Percentiles rank a stretch among this genome's conserved stretches.
phyloP scores from a whole-genome alignment of 139 green algal genomes.

The Tetraselmis striata region DNA sequence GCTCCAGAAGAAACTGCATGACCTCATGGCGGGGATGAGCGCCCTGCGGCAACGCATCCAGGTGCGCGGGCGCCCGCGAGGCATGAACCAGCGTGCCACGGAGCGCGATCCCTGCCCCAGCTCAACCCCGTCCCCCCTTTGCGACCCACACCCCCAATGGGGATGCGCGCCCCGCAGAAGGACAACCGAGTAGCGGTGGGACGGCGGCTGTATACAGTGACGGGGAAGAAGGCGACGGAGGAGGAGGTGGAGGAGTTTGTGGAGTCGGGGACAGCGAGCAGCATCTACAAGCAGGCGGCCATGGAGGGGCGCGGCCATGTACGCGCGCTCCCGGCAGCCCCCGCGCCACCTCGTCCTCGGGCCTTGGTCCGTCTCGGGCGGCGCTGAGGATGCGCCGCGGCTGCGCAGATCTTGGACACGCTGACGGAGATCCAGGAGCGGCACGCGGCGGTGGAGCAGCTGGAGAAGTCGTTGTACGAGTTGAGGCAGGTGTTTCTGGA shows the following conservation, averaged over 20 bases:
- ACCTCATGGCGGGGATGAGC: slow-evolving; percentile 91
- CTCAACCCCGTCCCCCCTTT: too few relatives aligned
- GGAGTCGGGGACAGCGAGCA: slow-evolving; percentile 88
- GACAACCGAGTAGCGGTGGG: slow-evolving; percentile 89
- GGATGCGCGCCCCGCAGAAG: slow-evolving; percentile 15
- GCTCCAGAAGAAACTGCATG: slow-evolving; percentile 91
- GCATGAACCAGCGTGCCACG: too few relatives aligned
- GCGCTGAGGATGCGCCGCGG: too few relatives aligned
- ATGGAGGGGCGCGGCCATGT: slow-evolving; percentile 74
- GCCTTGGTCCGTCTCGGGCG: too few relatives aligned
- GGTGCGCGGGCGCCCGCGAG: not conserved
- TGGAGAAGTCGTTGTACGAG: slow-evolving; percentile 67
- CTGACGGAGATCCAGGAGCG: slow-evolving; percentile 94
- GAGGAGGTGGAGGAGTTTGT: slow-evolving; percentile 87
- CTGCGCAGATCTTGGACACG: slow-evolving; percentile 82
- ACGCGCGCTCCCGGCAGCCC: not conserved
- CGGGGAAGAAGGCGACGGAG: slow-evolving; percentile 67
- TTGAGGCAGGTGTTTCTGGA: slow-evolving; percentile 82
- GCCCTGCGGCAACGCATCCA: slow-evolving; percentile 57
- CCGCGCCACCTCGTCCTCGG: not conserved
- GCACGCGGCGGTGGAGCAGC: slow-evolving; percentile 53
- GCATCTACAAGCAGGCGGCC: slow-evolving; percentile 95
- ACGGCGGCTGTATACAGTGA: slow-evolving; percentile 81
- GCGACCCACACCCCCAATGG: too few relatives aligned
- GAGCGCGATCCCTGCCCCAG: too few relatives aligned